Base-by-base conservation (phyloP, 352 stramenopile genomes). In the Globisporangium ultimum region DNA sequence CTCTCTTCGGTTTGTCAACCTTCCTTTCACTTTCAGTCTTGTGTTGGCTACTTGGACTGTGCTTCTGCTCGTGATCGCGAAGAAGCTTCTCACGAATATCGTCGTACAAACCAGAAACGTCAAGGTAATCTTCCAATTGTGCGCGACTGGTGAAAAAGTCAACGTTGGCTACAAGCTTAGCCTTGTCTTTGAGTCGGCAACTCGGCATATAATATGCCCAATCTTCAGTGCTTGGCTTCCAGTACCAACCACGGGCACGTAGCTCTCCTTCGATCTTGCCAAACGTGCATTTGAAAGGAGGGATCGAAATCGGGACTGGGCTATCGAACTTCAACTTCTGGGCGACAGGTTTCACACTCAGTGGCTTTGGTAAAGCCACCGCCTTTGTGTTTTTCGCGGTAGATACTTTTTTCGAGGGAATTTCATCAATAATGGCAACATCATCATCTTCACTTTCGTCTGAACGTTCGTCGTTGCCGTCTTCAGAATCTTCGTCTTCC, bases 211-310 rank as follows among this genome's bases (percentile, higher is more conserved):
- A 89, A 63, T 89, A 93, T 6, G 63, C 64, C 57, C 62, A 91
- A n/a, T 70, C 70, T 9, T 74, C 65, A 17, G 48, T 60, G 18
- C 56, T 51, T 17, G 34, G 28, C 36, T 77, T 83, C 80, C 80
- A 93, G 62, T 74, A 88, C 83, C 83, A 93, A 20, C 83, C 83
- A 32, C 74, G 77, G 24, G 32, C 53, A 18, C 67, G 69, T 3
- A 93, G 53, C 42, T 88, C 83, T 4, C 24, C 51, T 59, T 93
- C 83, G 28, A 89, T 54, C 48, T 77, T 88, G 24, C 83, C 83
- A 45, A 78, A 83, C 14, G 64, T 73, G 53, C 72, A 70, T 50
- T 88, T 83, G 55, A 93, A 89, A 6, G 67, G 50, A 22, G 83
- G 80, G 40, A 87, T 80, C 20, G 54, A 57, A 1, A 42, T 45